Evolutionary conservation across 306 rosid genomes (phyloP).

Genomic region (Rosa persica): DNA sequence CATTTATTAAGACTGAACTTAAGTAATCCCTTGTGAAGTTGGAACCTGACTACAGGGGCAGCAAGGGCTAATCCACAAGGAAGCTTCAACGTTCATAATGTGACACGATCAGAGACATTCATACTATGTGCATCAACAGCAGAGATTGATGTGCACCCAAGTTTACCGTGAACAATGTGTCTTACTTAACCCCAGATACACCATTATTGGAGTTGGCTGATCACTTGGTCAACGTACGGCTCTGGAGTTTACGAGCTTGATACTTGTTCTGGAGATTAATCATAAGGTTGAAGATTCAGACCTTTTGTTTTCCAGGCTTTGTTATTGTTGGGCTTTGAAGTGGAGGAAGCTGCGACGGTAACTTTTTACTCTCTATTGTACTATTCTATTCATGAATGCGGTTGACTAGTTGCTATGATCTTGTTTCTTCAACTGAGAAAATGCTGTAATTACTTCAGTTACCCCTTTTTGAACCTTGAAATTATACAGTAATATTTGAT

Average conservation of each 20-base stretch:
- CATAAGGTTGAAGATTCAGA: background rate
- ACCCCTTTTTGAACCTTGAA: background rate
- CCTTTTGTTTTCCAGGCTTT: constrained; percentile 56
- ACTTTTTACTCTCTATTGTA: background rate
- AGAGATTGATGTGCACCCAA: constrained; percentile 26
- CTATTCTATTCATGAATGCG: background rate
- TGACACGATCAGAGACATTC: constrained; percentile 57
- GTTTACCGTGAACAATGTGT: constrained; percentile 59
- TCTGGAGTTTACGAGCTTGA: constrained; percentile 44
- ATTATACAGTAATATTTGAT: background rate
- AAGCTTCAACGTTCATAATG: constrained; percentile 53
- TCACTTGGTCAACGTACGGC: constrained; percentile 35
- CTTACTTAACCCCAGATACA: constrained; percentile 55
- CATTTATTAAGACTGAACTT: background rate
- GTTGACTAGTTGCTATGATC: background rate
- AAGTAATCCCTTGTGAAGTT: constrained; percentile 36
- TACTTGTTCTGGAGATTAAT: background rate
- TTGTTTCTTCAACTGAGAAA: background rate
- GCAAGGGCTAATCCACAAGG: constrained; percentile 88
- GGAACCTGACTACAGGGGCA: constrained; percentile 74
- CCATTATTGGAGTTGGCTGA: constrained; percentile 69
- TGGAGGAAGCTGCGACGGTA: constrained; percentile 73
- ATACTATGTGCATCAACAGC: constrained; percentile 42
- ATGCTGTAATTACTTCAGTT: background rate
- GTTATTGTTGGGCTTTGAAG: constrained; percentile 74